These are phyloP conservation scores for Solanum virginianum DNA, from an alignment of 257 asterid genomes.

Conservation along the genomic window DNA sequence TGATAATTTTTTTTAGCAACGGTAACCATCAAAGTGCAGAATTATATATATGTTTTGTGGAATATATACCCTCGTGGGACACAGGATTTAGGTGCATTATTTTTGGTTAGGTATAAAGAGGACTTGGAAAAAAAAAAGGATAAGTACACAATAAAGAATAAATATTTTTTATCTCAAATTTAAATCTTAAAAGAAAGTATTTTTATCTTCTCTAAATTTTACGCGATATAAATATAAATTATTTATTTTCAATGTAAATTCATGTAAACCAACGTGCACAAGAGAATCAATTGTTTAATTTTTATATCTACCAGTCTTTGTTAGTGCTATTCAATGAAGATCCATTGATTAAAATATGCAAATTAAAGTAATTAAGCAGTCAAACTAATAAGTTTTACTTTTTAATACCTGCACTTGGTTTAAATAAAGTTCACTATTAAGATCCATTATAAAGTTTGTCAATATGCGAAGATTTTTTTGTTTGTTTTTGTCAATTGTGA, in stretches of 20 bases:
- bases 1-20: too few relatives aligned
- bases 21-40: too few relatives aligned
- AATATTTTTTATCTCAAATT: background rate
- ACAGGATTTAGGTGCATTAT: background rate
- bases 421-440: background rate
- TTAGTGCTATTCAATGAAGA: background rate
- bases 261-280: background rate
- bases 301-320: background rate
- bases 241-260: background rate
- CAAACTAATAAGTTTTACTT: background rate
- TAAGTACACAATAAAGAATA: too few relatives aligned
- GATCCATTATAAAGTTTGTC: background rate
- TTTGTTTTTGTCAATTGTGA: background rate
- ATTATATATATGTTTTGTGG: too few relatives aligned
- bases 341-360: background rate
- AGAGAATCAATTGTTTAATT: background rate
- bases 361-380: background rate
- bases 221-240: background rate
- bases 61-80: background rate
- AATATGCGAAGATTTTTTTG: background rate
- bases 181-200: background rate
- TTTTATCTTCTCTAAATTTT: rapidly evolving
- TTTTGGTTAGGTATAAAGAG: background rate
- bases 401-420: background rate
- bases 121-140: background rate